A percentile compares a stretch with the other conserved stretches of the same genome.
phyloP scores from a whole-genome alignment of 2,329 filamentous ascomycete genomes.

The Fusarium nematophilum region DNA sequence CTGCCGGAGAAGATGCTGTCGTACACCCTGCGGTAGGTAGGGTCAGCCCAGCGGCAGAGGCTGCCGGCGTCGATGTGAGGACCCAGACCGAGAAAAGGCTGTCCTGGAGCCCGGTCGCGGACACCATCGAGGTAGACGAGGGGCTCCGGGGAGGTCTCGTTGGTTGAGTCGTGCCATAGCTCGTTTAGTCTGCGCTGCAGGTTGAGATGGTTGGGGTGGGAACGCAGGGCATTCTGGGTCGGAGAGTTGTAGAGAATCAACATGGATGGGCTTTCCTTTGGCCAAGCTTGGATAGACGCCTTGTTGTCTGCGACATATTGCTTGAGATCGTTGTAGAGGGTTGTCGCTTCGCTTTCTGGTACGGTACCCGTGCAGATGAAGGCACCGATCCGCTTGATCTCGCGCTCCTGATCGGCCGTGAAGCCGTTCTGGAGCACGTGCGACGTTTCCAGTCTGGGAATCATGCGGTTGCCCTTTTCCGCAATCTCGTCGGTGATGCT shows the following conservation, averaged over 20 bases:
- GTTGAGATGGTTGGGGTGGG: slow-evolving; percentile 51
- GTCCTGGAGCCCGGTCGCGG: slow-evolving; percentile 52
- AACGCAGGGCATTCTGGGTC: slow-evolving; percentile 51
- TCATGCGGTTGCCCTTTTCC: slow-evolving; percentile 45
- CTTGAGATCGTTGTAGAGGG: slow-evolving; percentile 47
- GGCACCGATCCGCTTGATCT: slow-evolving; percentile 42
- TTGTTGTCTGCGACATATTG: slow-evolving; percentile 50
- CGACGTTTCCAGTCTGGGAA: slow-evolving; percentile 47
- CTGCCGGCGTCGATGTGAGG: slow-evolving; percentile 58
- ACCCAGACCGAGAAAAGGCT: slow-evolving; percentile 54
- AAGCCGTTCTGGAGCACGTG: slow-evolving; percentile 41
- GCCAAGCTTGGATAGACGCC: slow-evolving; percentile 48
- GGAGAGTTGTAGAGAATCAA: slow-evolving; percentile 53
- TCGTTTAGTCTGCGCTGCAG: slow-evolving; percentile 52
- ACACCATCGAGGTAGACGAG: slow-evolving; percentile 54
- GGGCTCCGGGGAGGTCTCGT: slow-evolving; percentile 48
- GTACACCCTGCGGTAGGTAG: slow-evolving; percentile 52
- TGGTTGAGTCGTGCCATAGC: slow-evolving; percentile 51
- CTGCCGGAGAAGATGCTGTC: slow-evolving; percentile 50
- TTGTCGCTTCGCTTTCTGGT: slow-evolving; percentile 34
- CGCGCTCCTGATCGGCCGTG: slow-evolving; percentile 33
- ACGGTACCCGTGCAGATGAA: slow-evolving; percentile 39
- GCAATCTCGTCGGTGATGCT: slow-evolving; percentile 51
- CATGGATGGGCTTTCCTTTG: slow-evolving; percentile 51
- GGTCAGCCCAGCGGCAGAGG: slow-evolving; percentile 56